These are phyloP conservation scores for Haplosporangium sp. DNA, from an alignment of 371 early-diverging fungal species.

Conservation along the genomic window DNA sequence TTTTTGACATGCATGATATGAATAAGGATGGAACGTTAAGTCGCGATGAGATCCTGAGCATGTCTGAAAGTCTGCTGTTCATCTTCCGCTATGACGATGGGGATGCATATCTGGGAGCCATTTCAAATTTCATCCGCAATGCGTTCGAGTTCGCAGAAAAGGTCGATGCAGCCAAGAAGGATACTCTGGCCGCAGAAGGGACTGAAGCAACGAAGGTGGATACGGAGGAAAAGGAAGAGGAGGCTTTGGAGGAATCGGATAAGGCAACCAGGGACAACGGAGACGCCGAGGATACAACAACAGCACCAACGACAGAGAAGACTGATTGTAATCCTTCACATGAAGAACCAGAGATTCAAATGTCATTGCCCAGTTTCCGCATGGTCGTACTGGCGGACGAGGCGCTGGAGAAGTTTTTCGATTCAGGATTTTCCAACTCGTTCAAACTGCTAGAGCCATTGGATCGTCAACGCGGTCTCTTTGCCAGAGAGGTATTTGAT, in stretches of 20 bases:
- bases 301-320: not conserved
- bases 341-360: constrained; percentile 48
- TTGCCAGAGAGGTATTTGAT: constrained; percentile 70
- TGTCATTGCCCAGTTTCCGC: constrained; percentile 67
- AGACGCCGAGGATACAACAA: not conserved
- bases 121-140: constrained; percentile 77
- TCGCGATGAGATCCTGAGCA: constrained; percentile 86
- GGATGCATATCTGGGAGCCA: constrained; percentile 72
- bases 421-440: constrained; percentile 70
- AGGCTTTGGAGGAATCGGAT: constrained; percentile 24
- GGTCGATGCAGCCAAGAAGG: constrained; percentile 16
- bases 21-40: constrained; percentile 78
- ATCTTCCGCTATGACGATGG: constrained; percentile 73
- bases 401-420: constrained; percentile 75
- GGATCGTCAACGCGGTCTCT: constrained; percentile 64
- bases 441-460: constrained; percentile 73
- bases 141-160: constrained; percentile 76
- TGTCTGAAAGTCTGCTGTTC: constrained; percentile 91
- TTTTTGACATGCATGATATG: constrained; percentile 87
- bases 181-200: constrained; percentile 2
- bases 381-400: constrained; percentile 83
- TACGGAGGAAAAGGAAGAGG: constrained; percentile 9
- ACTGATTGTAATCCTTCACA: not conserved
- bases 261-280: constrained; percentile 12
- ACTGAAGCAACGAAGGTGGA: not conserved